These are phyloP conservation scores for Teunomyces atbi DNA, from an alignment of 805 yeast genomes.

Conservation along the genomic window DNA sequence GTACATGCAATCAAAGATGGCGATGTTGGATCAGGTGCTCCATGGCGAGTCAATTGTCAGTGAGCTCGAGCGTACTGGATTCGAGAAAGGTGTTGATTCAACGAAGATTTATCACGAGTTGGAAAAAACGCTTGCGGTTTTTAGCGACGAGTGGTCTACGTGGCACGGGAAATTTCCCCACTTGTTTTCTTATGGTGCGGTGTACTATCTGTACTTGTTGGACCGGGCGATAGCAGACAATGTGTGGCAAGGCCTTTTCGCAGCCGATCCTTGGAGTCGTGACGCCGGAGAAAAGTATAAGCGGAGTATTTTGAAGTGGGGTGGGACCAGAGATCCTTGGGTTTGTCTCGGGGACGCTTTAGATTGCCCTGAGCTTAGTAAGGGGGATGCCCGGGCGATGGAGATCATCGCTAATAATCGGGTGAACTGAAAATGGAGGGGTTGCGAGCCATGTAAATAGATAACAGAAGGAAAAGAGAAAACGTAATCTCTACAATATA, in stretches of 20 bases:
- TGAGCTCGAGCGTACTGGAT: slow-evolving; percentile 11
- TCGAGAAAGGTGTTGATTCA: slow-evolving; percentile 46
- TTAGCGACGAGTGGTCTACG: slow-evolving; percentile 66
- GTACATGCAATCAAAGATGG: slow-evolving; percentile 86
- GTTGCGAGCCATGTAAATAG: neutral
- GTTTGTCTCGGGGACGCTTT: slow-evolving; percentile 75
- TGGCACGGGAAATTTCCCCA: slow-evolving; percentile 98
- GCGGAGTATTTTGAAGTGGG: slow-evolving; percentile 78
- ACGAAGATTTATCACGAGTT: slow-evolving; percentile 63
- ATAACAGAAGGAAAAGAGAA: neutral
- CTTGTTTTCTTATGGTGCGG: slow-evolving; percentile 88
- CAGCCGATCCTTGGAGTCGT: slow-evolving; percentile 64
- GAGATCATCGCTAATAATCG: slow-evolving; percentile 22
- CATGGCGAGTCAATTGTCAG: slow-evolving; percentile 46
- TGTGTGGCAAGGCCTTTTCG: slow-evolving; percentile 75
- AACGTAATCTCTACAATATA: neutral
- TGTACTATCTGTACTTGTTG: slow-evolving; percentile 85
- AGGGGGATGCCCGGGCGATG: slow-evolving; percentile 77
- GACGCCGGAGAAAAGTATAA: slow-evolving; percentile 75
- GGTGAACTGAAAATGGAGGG: neutral
- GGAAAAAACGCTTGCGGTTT: slow-evolving; percentile 57
- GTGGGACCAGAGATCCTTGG: slow-evolving; percentile 93
- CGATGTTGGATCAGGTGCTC: slow-evolving; percentile 78
- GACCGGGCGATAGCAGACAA: slow-evolving; percentile 91
- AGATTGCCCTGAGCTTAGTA: slow-evolving; percentile 55